Conservation (phyloP, 495 filamentous ascomycete species). For the Umbilicaria muhlenbergii region DNA sequence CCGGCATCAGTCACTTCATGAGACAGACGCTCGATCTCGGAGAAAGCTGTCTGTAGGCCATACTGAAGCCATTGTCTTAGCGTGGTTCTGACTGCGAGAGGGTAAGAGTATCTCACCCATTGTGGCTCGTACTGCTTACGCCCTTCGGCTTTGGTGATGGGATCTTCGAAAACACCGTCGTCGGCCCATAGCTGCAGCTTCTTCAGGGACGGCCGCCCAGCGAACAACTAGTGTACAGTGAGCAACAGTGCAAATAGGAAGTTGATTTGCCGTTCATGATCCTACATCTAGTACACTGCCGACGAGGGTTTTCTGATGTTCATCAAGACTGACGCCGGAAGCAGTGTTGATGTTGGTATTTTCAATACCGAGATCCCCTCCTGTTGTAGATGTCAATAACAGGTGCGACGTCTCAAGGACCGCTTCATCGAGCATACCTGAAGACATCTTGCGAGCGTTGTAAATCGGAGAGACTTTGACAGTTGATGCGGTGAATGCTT, state of each 20-base stretch:
- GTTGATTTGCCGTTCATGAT: not conserved
- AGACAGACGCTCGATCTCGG: conserved; percentile 28
- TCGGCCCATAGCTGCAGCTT: conserved; percentile 40
- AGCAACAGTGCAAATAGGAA: not conserved
- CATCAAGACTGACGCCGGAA: conserved; percentile 27
- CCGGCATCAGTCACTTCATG: conserved; percentile 33
- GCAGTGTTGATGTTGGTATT: conserved; percentile 32
- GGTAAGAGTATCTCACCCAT: conserved; percentile 25
- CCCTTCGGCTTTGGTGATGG: conserved; percentile 33
- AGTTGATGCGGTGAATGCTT: no score
- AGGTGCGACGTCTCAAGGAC: not conserved
- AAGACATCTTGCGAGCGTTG: conserved; percentile 10
- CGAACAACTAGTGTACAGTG: conserved; percentile 28
- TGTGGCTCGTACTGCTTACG: conserved; percentile 33
- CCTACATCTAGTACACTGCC: conserved; percentile 38
- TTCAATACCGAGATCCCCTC: conserved; percentile 18
- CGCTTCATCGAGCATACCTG: conserved; percentile 3
- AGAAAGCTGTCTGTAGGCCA: conserved; percentile 27
- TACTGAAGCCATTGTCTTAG: conserved; percentile 11
- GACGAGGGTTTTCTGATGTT: conserved; percentile 32
- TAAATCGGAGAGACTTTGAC: not conserved
- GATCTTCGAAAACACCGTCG: conserved; percentile 33
- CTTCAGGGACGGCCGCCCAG: conserved; percentile 35
- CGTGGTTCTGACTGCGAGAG: not conserved
- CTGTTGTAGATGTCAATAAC: not conserved